Conservation (phyloP, 164 flowering plant species). For the Buxus sempervirens region DNA sequence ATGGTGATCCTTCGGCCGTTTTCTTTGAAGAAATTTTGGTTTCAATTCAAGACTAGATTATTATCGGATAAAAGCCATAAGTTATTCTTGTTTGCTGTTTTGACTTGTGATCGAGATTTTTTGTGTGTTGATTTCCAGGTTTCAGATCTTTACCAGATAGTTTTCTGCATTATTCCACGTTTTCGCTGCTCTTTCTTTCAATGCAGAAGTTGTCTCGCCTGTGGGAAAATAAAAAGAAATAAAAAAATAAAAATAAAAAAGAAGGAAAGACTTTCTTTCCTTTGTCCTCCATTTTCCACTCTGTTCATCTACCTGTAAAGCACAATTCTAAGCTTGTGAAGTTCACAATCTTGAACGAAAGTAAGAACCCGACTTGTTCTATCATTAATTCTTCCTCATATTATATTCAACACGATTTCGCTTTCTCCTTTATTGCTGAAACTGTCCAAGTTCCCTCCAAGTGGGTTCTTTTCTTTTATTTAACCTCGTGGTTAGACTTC, state of each 20-base stretch:
- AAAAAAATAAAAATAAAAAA: too few species aligned
- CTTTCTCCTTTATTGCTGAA: slow-evolving; percentile 20
- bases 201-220: too few species aligned
- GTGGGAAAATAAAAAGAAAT: too few species aligned
- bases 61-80: too few species aligned
- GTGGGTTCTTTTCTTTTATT: slow-evolving; percentile 30
- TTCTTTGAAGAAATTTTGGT: too few species aligned
- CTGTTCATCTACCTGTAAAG: slow-evolving; percentile 30
- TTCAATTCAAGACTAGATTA: too few species aligned
- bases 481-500: slow-evolving; percentile 3
- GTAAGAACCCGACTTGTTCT: slow-evolving; percentile 23
- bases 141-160: neutral
- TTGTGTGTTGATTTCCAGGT: neutral
- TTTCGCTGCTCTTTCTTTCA: too few species aligned
- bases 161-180: too few species aligned
- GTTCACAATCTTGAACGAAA: slow-evolving; percentile 17
- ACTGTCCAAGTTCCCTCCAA: slow-evolving; percentile 44
- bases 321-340: slow-evolving; percentile 3
- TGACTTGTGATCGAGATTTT: neutral
- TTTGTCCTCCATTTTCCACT: slow-evolving; percentile 9
- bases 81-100: neutral
- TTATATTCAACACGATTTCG: neutral
- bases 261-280: slow-evolving; percentile 1
- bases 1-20: too few species aligned
- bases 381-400: too few species aligned